A percentile compares a stretch with the other conserved stretches of the same genome.
These are phyloP conservation scores for Wallemia ichthyophaga DNA, from an alignment of 1,284 basidiomycete genomes.

Conservation along the genomic window DNA sequence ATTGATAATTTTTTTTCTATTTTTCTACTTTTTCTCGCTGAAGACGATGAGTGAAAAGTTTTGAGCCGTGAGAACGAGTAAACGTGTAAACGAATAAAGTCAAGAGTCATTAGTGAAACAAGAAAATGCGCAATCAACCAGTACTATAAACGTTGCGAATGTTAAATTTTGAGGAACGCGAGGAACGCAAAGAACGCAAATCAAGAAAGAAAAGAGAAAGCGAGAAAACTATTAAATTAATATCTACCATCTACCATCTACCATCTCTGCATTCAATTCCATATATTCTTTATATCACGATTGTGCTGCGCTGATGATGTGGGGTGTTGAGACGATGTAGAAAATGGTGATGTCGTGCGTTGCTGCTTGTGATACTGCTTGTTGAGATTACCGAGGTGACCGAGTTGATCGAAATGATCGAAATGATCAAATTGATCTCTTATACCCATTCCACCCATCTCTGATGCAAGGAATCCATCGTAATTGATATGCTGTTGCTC, in stretches of 20 bases:
- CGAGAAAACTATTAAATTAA: not conserved
- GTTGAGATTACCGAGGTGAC: too few relatives aligned
- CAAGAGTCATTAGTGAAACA: not conserved
- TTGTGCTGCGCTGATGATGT: not conserved
- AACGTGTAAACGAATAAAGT: too few relatives aligned
- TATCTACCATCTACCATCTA: too few relatives aligned
- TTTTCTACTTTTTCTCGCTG: too few relatives aligned
- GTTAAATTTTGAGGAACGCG: too few relatives aligned
- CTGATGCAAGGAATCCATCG: not conserved
- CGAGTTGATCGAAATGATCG: too few relatives aligned
- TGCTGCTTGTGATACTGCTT: too few relatives aligned
- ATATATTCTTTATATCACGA: not conserved
- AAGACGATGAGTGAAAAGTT: too few relatives aligned
- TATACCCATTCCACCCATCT: not conserved
- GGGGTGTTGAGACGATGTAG: not conserved
- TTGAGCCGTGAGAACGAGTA: too few relatives aligned
- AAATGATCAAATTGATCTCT: too few relatives aligned
- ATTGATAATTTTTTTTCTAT: not conserved
- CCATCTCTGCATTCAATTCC: not conserved
- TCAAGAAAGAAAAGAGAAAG: too few relatives aligned
- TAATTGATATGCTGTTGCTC: not conserved
- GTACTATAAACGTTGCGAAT: not conserved
- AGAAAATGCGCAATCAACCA: not conserved
- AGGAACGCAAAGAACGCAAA: too few relatives aligned
- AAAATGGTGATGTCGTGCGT: not conserved